Evolutionary conservation across 176 grass and related monocot species (phyloP).

Genomic region (Pontederia crassipes): DNA sequence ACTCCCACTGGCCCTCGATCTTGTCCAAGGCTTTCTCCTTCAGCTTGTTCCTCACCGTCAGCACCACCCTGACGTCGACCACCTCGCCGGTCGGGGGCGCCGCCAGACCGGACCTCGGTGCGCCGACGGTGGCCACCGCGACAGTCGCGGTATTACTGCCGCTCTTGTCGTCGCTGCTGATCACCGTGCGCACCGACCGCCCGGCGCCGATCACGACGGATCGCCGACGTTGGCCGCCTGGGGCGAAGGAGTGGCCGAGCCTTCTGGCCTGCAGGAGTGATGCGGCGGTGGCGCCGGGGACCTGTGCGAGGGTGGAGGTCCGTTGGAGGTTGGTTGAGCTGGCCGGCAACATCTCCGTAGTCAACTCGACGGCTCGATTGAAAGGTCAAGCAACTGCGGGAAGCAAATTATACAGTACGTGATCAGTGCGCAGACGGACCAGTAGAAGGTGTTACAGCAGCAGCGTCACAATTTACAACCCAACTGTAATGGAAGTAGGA

Average conservation of each 20-base stretch:
- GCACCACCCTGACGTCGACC: slow-evolving; percentile 26
- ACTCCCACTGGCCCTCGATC: slow-evolving; percentile 32
- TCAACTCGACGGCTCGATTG: too few relatives aligned
- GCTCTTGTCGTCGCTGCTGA: slow-evolving; percentile 22
- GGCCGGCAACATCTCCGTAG: too few relatives aligned
- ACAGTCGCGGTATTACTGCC: neutral
- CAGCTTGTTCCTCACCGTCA: slow-evolving; percentile 35
- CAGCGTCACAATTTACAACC: too few relatives aligned
- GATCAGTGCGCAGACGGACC: too few relatives aligned
- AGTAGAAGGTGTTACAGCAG: too few relatives aligned
- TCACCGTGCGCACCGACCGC: neutral
- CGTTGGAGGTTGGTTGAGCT: too few relatives aligned
- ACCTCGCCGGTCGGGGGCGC: slow-evolving; percentile 1
- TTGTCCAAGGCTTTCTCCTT: slow-evolving; percentile 24
- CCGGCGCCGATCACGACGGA: neutral
- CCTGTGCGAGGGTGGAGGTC: too few relatives aligned
- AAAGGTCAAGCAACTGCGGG: too few relatives aligned
- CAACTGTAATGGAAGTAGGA: too few relatives aligned
- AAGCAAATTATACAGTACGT: too few relatives aligned
- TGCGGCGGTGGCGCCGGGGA: too few relatives aligned
- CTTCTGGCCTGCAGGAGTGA: too few relatives aligned
- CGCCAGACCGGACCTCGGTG: neutral
- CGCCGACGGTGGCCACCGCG: neutral
- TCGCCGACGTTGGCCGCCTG: neutral
- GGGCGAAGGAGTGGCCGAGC: neutral